Evolutionary conservation across 495 filamentous ascomycete genomes (phyloP).

Genomic region (Cryomyces antarcticus): DNA sequence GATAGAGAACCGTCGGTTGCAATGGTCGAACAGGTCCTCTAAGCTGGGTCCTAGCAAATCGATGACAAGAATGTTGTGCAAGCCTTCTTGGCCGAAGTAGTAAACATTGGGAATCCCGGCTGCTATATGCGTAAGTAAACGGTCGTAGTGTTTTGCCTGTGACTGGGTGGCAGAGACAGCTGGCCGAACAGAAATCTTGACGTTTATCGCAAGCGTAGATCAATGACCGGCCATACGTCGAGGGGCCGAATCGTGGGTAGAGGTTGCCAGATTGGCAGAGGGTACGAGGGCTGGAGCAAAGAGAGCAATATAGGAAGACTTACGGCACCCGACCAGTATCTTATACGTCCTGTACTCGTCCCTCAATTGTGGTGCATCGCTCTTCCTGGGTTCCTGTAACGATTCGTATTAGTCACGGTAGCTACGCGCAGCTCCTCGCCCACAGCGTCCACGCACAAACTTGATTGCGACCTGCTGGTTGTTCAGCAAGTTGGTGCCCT

Average conservation of each 20-base stretch:
- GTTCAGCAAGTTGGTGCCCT: conserved; percentile 95
- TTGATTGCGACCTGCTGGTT: conserved; percentile 99
- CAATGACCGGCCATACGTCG: background rate
- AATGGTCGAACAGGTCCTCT: conserved; percentile 96
- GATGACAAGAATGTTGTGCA: conserved; percentile 98
- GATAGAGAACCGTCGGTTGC: conserved; percentile 80
- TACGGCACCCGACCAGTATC: conserved; percentile 96
- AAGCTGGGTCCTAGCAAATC: conserved; percentile 90
- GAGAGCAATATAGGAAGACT: conserved; percentile 24
- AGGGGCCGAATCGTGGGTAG: background rate
- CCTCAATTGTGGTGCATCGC: conserved; percentile 90
- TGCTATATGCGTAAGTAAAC: conserved; percentile 14
- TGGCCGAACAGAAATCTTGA: too few relatives aligned
- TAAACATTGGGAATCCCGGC: conserved; percentile 99
- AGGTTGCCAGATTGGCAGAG: background rate
- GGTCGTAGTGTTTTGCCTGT: too few relatives aligned
- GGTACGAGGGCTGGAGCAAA: background rate
- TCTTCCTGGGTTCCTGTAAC: conserved; percentile 82
- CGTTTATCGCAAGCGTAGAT: too few relatives aligned
- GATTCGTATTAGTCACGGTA: background rate
- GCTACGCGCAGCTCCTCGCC: too few relatives aligned
- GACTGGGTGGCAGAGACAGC: too few relatives aligned
- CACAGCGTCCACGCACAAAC: conserved; percentile 47
- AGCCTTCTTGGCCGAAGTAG: conserved; percentile 96
- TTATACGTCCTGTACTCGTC: conserved; percentile 99